These are phyloP conservation scores for Emergomyces pasteurianus DNA, from an alignment of 2,329 filamentous ascomycete genomes.

Conservation along the genomic window DNA sequence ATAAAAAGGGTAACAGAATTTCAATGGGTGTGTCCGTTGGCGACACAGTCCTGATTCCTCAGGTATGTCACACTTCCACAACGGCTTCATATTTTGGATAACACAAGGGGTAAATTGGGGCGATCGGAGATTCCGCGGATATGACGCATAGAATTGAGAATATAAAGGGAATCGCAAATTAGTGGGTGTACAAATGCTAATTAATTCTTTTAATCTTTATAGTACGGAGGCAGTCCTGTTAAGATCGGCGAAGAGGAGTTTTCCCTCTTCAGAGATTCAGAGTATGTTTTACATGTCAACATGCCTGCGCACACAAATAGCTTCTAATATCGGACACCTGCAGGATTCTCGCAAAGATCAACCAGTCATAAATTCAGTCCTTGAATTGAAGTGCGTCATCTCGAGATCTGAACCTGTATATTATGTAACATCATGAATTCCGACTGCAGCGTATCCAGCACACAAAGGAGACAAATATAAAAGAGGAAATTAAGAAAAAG, in stretches of 20 bases:
- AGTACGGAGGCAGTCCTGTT: conserved; percentile 89
- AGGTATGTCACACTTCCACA: conserved; percentile 47
- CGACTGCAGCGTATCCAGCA: background rate
- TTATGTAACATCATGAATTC: conserved; percentile 1
- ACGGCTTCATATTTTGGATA: background rate
- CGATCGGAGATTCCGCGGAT: background rate
- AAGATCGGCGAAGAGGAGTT: conserved; percentile 98
- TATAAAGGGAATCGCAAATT: background rate
- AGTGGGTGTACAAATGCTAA: conserved; percentile 9
- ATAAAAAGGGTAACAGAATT: conserved; percentile 81
- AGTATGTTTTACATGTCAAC: conserved; percentile 55
- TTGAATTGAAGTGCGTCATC: background rate
- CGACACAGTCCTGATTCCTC: conserved; percentile 90
- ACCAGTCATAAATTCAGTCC: conserved; percentile 50
- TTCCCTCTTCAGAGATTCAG: conserved; percentile 90
- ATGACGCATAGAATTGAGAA: background rate
- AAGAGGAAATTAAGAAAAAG: background rate
- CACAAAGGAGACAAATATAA: background rate
- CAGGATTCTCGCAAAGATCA: conserved; percentile 98
- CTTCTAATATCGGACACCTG: conserved; percentile 10
- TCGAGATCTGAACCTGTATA: background rate
- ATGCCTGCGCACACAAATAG: background rate
- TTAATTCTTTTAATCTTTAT: conserved; percentile 4
- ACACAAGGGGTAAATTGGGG: too few species aligned
- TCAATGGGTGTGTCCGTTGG: conserved; percentile 70